Evolutionary conservation across 768 basidiomycete genomes (phyloP).

Genomic region (Lactifluus pinguis): DNA sequence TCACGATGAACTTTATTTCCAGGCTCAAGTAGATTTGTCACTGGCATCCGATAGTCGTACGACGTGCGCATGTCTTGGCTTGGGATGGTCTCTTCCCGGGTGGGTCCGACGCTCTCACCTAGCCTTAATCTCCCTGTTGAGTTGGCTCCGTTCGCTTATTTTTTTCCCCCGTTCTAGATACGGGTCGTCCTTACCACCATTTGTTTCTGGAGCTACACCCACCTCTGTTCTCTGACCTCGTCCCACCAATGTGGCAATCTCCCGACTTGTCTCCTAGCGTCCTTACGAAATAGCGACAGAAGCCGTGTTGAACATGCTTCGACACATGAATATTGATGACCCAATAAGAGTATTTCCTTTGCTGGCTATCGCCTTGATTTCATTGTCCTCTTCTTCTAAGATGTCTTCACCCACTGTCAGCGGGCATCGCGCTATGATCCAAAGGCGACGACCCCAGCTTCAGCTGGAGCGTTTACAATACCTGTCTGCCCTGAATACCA

Average conservation of each 20-base stretch:
- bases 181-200: neutral
- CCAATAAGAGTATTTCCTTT: too few relatives aligned
- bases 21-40: neutral
- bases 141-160: neutral
- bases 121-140: neutral
- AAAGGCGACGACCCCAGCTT: too few relatives aligned
- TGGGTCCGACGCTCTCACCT: neutral
- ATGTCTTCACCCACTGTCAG: too few relatives aligned
- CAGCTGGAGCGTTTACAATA: too few relatives aligned
- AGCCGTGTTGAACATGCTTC: too few relatives aligned
- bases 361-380: too few relatives aligned
- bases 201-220: neutral
- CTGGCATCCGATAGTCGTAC: neutral
- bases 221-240: neutral
- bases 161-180: neutral
- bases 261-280: neutral
- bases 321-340: too few relatives aligned
- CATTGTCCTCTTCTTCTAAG: neutral
- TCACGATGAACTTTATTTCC: neutral
- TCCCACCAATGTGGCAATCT: neutral
- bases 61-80: neutral
- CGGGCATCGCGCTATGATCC: too few relatives aligned
- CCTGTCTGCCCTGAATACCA: too few relatives aligned
- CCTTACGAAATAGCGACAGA: neutral
- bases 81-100: neutral